These are phyloP conservation scores for Xylaria telfairii DNA, from an alignment of 495 filamentous ascomycete genomes.

Conservation along the genomic window DNA sequence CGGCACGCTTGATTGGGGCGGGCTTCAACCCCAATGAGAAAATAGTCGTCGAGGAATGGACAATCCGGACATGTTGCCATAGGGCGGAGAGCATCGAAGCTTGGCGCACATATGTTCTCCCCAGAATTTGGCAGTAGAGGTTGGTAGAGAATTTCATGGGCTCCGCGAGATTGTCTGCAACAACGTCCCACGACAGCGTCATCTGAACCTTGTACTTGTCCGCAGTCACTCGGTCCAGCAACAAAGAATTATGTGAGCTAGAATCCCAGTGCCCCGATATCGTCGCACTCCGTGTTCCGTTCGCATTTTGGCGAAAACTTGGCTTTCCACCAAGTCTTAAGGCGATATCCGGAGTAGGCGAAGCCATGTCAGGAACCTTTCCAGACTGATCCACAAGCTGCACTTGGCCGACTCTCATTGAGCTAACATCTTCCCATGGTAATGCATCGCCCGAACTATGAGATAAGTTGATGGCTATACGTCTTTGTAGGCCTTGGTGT, in stretches of 20 bases:
- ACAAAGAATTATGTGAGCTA: slow-evolving; percentile 83
- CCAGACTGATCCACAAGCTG: slow-evolving; percentile 83
- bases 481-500: slow-evolving; percentile 91
- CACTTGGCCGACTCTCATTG: slow-evolving; percentile 77
- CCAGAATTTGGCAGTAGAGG: slow-evolving; percentile 79
- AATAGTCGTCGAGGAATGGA: slow-evolving; percentile 82
- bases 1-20: slow-evolving; percentile 84
- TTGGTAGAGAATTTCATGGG: slow-evolving; percentile 86
- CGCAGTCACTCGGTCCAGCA: slow-evolving; percentile 87
- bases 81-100: slow-evolving; percentile 85
- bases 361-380: slow-evolving; percentile 78
- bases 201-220: slow-evolving; percentile 93
- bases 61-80: slow-evolving; percentile 82
- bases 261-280: slow-evolving; percentile 95
- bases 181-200: slow-evolving; percentile 81
- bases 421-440: slow-evolving; percentile 81
- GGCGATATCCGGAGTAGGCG: slow-evolving; percentile 72
- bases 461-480: slow-evolving; percentile 82
- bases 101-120: slow-evolving; percentile 82
- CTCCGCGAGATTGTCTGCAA: slow-evolving; percentile 75
- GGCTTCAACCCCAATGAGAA: slow-evolving; percentile 88
- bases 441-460: slow-evolving; percentile 88
- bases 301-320: slow-evolving; percentile 77
- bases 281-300: slow-evolving; percentile 89
- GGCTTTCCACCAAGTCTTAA: slow-evolving; percentile 79